Percentiles rank a stretch among this genome's conserved stretches.
These are phyloP conservation scores for Kodamaea fukazawae DNA, from an alignment of 805 yeast genomes.

Conservation along the genomic window DNA sequence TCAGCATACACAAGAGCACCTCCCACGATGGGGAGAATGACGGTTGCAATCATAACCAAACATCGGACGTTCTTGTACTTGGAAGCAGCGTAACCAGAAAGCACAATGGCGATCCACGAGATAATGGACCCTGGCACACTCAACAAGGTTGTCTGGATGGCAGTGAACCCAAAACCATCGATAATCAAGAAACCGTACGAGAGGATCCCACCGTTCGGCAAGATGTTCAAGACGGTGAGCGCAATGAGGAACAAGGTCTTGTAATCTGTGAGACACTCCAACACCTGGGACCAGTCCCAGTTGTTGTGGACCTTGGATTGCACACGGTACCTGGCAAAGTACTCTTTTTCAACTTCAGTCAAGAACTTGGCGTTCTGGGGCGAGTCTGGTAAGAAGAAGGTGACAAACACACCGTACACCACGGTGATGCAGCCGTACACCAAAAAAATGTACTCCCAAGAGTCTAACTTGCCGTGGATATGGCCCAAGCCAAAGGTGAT, in stretches of 20 bases:
- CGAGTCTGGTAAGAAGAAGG: slow-evolving; percentile 12
- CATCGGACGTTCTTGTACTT: slow-evolving; percentile 7
- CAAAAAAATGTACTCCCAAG: slow-evolving; percentile 11
- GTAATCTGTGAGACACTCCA: slow-evolving; percentile 17
- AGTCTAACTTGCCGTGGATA: slow-evolving; percentile 5
- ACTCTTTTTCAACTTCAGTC: slow-evolving; percentile 10
- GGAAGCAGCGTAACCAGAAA: slow-evolving; percentile 8
- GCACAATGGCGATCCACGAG: slow-evolving; percentile 10
- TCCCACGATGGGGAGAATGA: slow-evolving; percentile 23
- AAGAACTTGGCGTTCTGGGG: slow-evolving; percentile 10
- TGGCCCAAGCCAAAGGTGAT: slow-evolving; percentile 12
- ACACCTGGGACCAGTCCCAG: slow-evolving; percentile 18
- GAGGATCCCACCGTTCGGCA: slow-evolving; percentile 6
- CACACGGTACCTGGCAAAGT: slow-evolving; percentile 11
- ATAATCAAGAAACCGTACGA: slow-evolving; percentile 2
- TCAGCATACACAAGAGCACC: slow-evolving; percentile 17
- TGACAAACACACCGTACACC: slow-evolving; percentile 8
- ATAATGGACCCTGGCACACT: slow-evolving; percentile 11
- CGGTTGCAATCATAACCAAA: slow-evolving; percentile 7
- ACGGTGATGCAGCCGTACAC: slow-evolving; percentile 9
- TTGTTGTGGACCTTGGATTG: slow-evolving; percentile 12
- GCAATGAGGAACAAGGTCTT: slow-evolving; percentile 1
- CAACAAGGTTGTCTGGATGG: slow-evolving; percentile 8
- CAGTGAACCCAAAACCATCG: slow-evolving; percentile 10
- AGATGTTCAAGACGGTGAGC: slow-evolving; percentile 1